Evolutionary conservation across 1,284 basidiomycete genomes (phyloP), one percentile per base, ranked within the genome.

Genomic region (Leccinum cinnamomeum): DNA sequence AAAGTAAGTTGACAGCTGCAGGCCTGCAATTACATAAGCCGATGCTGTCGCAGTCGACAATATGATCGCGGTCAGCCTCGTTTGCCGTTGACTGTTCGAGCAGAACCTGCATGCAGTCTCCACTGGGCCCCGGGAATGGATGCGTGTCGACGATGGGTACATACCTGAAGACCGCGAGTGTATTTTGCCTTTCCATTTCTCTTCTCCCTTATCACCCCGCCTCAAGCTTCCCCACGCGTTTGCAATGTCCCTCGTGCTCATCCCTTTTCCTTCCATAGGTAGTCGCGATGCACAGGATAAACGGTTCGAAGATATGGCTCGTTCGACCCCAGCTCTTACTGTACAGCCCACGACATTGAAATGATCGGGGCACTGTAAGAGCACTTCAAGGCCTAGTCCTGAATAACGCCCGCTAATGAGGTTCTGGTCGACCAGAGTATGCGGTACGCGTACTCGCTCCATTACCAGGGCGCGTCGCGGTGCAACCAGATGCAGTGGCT

Each of bases 291-390:
- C 25, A 25, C 25, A 25, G 25, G 25, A 25, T 25, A 25, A 68
- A 72, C 23, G 71, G 74, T 0, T 74, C 69, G 7, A 68, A 54
- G 0, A 59, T 75, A 48, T 81, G 79, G 79, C 63, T 78, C 23
- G 35, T 44, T 1, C 74, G 79, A 10, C 80, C 79, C 28, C 28
- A 28, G 10, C 74, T 80, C 46, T 71, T 80, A 69, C n/a, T 81
- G 81, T 56, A 78, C 80, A 1, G 77, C 77, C 1, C 73, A 76
- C 60, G 79, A 81, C 68, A 78, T 81, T 59, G 69, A 76, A 53
- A 74, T 79, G 62, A 78, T 81, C 57, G 72, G 68, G 14, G 66
- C 70, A 3, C 69, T 81, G 16, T 78, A 77, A 68, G 71, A 72
- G 5, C 64, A 75, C 54, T 80, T 80, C 58, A 62, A 64, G 8